These are phyloP conservation scores for Phytophthora pinifolia DNA, from an alignment of 352 stramenopile species.

Conservation along the genomic window DNA sequence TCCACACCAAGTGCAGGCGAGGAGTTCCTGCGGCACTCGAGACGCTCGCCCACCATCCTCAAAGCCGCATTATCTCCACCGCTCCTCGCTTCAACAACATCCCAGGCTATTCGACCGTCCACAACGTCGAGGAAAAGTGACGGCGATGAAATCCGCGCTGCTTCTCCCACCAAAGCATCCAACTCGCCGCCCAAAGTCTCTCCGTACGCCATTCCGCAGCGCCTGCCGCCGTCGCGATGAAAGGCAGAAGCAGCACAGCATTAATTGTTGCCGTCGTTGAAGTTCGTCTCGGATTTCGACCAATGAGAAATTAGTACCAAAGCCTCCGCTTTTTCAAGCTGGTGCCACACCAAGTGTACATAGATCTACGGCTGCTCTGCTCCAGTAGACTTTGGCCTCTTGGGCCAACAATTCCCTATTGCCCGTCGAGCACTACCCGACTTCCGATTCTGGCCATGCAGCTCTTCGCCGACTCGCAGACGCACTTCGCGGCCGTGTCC, in stretches of 20 bases:
- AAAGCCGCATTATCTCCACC: slow-evolving; percentile 10
- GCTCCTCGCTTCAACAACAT: neutral
- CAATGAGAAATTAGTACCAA: too few relatives aligned
- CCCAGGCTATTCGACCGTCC: neutral
- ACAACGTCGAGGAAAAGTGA: slow-evolving; percentile 3
- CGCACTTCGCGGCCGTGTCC: slow-evolving; percentile 78
- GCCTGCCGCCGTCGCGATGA: slow-evolving; percentile 7
- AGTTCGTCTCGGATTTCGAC: neutral
- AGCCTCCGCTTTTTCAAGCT: neutral
- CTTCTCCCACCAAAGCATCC: slow-evolving; percentile 7
- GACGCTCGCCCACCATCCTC: slow-evolving; percentile 12
- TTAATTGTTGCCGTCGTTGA: slow-evolving; percentile 35
- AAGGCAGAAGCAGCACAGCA: neutral
- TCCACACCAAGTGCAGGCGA: neutral
- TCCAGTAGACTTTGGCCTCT: slow-evolving; percentile 44
- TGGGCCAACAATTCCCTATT: slow-evolving; percentile 25
- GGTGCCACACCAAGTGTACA: too few relatives aligned
- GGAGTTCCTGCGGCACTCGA: slow-evolving; percentile 6
- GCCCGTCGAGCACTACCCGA: slow-evolving; percentile 6
- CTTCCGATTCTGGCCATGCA: slow-evolving; percentile 47
- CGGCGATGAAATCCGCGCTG: slow-evolving; percentile 6
- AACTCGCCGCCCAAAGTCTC: slow-evolving; percentile 9
- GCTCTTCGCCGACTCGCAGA: slow-evolving; percentile 72
- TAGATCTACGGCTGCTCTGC: slow-evolving; percentile 35
- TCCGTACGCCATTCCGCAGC: slow-evolving; percentile 28